Evolutionary conservation across 768 basidiomycete species (phyloP), one percentile per base, ranked within the genome.

Genomic region (Coprinopsis sp.): DNA sequence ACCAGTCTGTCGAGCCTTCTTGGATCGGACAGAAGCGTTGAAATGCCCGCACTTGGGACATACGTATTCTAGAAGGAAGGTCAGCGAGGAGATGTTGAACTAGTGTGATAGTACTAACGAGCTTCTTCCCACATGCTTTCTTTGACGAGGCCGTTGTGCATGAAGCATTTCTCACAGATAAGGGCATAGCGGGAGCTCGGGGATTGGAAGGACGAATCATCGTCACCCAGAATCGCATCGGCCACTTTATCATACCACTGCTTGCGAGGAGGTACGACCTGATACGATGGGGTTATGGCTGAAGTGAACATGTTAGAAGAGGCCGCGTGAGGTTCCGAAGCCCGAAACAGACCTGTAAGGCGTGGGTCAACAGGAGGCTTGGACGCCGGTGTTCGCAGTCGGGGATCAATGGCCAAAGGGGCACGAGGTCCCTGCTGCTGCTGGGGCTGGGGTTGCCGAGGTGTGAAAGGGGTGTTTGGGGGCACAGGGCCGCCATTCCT

Each of bases 161-260:
- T 66, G 57, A 87, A 94, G 59, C 92, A 95, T 51, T 80, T 82
- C 54, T 83, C 81, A 64, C 92, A 95, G 37, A 95, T 93, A 39
- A 94, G 76, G 2, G 92, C 92, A 55, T 90, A 95, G 46, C 76
- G 74, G 27, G 58, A 78, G 61, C 61, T 71, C 56, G 57, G 77
- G 51, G 76, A 67, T 23, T 66, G 68, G 19, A 63, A 52, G 3
- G 51, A 51, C 25, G 62, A 57, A 46, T 87, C 84, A 38, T 87
- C 87, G 42, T 90, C 89, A 14, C 91, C 91, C 2, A 94, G 72
- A 34, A 95, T 70, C 3, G 84, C 85, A 60, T 94, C 92, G 0
- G 91, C 92, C 21, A 94, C 60, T 55, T 86, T 87, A 67, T 94
- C 92, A 57, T 83, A 88, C 87, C 90, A 89, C 33, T 80, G 82